Conservation (phyloP, 129 eudicot genomes). For the Silybum marianum region DNA sequence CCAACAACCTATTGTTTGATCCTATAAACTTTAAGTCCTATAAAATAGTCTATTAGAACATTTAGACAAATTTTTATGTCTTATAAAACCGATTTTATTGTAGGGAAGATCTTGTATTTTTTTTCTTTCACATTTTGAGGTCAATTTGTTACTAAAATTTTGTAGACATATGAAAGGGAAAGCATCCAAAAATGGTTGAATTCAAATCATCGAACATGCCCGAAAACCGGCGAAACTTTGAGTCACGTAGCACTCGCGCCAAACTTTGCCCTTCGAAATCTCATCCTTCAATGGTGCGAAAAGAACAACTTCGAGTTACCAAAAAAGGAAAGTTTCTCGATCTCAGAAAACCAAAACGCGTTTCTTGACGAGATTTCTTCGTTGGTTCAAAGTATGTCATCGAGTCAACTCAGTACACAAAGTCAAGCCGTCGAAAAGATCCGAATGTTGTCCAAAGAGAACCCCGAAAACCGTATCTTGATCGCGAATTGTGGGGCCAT, state of each 20-base stretch:
- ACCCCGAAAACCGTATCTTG: conserved; percentile 60
- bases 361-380: conserved; percentile 43
- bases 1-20: no score
- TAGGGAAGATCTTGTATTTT: not conserved
- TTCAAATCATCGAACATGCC: conserved; percentile 63
- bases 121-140: not conserved
- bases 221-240: conserved; percentile 65
- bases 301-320: conserved; percentile 64
- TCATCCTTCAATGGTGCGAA: conserved; percentile 76
- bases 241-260: conserved; percentile 60
- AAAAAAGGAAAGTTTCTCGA: conserved; percentile 34
- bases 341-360: conserved; percentile 39
- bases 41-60: not conserved
- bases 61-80: no score
- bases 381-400: conserved; percentile 50
- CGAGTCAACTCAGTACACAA: conserved; percentile 39
- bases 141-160: conserved; percentile 18
- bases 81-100: not conserved
- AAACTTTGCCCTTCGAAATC: conserved; percentile 68
- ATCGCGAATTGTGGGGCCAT: conserved; percentile 54
- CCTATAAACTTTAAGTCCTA: no score
- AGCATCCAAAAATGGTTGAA: conserved; percentile 71
- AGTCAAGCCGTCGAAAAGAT: conserved; percentile 55
- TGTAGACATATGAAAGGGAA: conserved; percentile 75
- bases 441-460: conserved; percentile 68